These are phyloP conservation scores for Cercospora zeina DNA, from an alignment of 2,329 filamentous ascomycete genomes.

Conservation along the genomic window DNA sequence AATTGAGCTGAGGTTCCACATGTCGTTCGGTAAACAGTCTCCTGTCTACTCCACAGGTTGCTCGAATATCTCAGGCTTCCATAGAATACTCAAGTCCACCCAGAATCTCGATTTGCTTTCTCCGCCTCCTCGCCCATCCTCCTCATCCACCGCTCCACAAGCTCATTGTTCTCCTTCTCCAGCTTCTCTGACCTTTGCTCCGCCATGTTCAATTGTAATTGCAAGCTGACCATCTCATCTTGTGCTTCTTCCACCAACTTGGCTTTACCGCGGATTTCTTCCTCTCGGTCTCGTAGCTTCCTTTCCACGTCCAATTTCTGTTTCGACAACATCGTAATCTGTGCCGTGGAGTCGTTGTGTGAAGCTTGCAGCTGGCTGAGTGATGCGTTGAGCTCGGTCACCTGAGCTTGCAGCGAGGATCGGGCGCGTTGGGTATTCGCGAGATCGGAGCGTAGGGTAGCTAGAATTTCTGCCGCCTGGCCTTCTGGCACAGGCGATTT, in stretches of 20 bases:
- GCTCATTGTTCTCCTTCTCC: slow-evolving; percentile 79
- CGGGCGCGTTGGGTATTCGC: slow-evolving; percentile 75
- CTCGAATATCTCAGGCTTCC: neutral
- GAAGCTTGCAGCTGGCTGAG: slow-evolving; percentile 63
- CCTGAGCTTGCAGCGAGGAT: slow-evolving; percentile 63
- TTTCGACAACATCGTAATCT: slow-evolving; percentile 62
- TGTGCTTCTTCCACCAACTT: slow-evolving; percentile 85
- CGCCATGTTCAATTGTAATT: slow-evolving; percentile 82
- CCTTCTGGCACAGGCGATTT: slow-evolving; percentile 52
- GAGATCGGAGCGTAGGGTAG: slow-evolving; percentile 64
- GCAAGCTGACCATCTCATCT: slow-evolving; percentile 86
- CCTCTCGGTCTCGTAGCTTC: slow-evolving; percentile 75
- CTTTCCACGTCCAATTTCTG: slow-evolving; percentile 64
- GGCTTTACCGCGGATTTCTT: slow-evolving; percentile 80
- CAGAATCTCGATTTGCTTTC: slow-evolving; percentile 67
- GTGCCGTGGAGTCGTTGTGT: slow-evolving; percentile 59
- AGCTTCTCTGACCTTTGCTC: slow-evolving; percentile 74
- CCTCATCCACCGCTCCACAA: slow-evolving; percentile 89
- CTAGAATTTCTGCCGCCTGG: slow-evolving; percentile 58
- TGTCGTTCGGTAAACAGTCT: neutral
- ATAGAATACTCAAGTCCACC: slow-evolving; percentile 30
- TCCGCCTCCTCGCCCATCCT: slow-evolving; percentile 83
- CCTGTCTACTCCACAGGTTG: neutral
- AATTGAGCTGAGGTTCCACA: neutral
- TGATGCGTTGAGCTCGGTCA: slow-evolving; percentile 64